Evolutionary conservation across 1,139 yeast genomes (phyloP).

Genomic region (Spathaspora sp.): DNA sequence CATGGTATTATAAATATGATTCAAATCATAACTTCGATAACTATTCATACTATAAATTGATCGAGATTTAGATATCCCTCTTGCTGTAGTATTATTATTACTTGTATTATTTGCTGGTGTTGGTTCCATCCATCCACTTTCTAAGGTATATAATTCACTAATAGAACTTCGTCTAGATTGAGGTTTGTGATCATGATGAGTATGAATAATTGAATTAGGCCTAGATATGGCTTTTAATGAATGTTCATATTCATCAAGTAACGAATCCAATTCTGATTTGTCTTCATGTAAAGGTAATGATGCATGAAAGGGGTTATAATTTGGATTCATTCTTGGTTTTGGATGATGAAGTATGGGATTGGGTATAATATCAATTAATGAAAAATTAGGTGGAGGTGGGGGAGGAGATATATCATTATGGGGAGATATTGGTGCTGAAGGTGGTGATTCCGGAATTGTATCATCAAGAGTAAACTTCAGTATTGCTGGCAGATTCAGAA

Average conservation of each 20-base stretch:
- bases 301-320: background rate
- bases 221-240: constrained; percentile 19
- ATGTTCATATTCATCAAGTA: constrained; percentile 53
- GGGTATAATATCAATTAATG: background rate
- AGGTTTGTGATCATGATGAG: constrained; percentile 19
- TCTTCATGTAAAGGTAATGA: background rate
- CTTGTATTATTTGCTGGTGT: constrained; percentile 3
- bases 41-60: constrained; percentile 30
- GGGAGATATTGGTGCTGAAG: constrained; percentile 46
- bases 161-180: constrained; percentile 32
- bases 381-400: background rate
- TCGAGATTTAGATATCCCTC: constrained; percentile 22
- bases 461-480: constrained; percentile 15
- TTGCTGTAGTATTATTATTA: background rate
- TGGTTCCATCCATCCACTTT: constrained; percentile 49
- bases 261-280: constrained; percentile 47
- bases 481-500: background rate
- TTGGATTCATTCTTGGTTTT: background rate
- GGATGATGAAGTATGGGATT: background rate
- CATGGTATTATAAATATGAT: constrained; percentile 13
- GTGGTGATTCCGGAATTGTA: constrained; percentile 46
- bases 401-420: background rate
- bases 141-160: constrained; percentile 42
- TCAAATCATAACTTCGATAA: constrained; percentile 14
- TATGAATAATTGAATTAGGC: constrained; percentile 14